Base-by-base conservation (phyloP, 441 rosid genomes). In the Gossypium davidsonii region DNA sequence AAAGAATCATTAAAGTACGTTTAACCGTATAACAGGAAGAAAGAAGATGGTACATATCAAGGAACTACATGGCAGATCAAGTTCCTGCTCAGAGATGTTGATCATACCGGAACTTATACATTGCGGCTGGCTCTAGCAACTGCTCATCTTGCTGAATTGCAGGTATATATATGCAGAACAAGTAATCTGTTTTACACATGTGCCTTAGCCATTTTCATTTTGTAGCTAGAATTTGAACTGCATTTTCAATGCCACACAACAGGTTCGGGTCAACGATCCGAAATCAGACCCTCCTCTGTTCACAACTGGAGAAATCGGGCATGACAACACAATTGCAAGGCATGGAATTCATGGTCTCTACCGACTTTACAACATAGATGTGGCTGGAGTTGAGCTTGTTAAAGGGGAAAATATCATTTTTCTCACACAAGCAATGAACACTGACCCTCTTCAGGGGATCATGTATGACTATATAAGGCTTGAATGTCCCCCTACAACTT, bases 401-500 rank as follows among this genome's bases (percentile, higher is more conserved):
- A 73, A 84, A 61, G 96, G 98, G 53, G 86, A 83, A 48, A 93
- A 95, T 51, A 84, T 85, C 23, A 73, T 95, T 70, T 95, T 85
- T 74, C 72, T 93, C 72, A 88, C 86, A 58, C 98, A 93, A 69
- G 80, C 91, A 5, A 83, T 85, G 70, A 76, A 79, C 67, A 23
- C 21, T 42, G 79, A 86, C 60, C 87, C 94, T 42, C 83, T 93
- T 15, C 87, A 84, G 65, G 98, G 95, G 26, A 75, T 91, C 74
- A 90, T 95, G 98, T 95, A 90, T 68, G 99, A 95, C 71, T 93
- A 91, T 70, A 80, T 95, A 70, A 94, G 98, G 31, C 79, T 93
- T 0, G 98, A 95, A 89, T 90, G 84, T 28, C 96, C 97, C 26
- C 76, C 77, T 60, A 28, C 75, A 46, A 48, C 12, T 46, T 72